A percentile compares a stretch with the other conserved stretches of the same genome.
phyloP scores from a whole-genome alignment of 2,329 filamentous ascomycete species.

The Elsinoe perseae region DNA sequence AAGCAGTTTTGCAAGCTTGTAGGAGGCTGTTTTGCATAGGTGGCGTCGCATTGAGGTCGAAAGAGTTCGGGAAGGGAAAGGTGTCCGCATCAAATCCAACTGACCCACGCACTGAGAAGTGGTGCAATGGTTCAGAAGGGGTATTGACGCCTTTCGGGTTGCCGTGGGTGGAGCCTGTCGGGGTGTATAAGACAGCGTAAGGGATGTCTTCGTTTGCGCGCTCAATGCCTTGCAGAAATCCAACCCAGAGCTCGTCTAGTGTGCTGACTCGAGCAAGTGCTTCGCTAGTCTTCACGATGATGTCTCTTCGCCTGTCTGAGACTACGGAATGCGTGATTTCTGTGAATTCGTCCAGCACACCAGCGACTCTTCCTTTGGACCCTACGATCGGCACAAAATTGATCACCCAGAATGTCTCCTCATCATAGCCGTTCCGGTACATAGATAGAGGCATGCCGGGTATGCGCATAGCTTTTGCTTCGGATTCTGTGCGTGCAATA shows the following conservation, averaged over 20 bases:
- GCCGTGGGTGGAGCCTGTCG: slow-evolving; percentile 17
- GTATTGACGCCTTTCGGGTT: slow-evolving; percentile 12
- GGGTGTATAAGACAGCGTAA: slow-evolving; percentile 19
- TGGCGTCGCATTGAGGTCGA: slow-evolving; percentile 21
- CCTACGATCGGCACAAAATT: slow-evolving; percentile 25
- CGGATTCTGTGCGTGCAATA: slow-evolving; percentile 21
- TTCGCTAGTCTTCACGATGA: slow-evolving; percentile 15
- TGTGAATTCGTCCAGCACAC: slow-evolving; percentile 17
- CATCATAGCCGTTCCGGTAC: slow-evolving; percentile 23
- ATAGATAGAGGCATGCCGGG: slow-evolving; percentile 22
- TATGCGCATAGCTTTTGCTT: slow-evolving; percentile 21
- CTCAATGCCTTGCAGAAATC: slow-evolving; percentile 16
- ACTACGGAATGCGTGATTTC: slow-evolving; percentile 17
- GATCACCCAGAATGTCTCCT: slow-evolving; percentile 28
- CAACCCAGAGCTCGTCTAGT: slow-evolving; percentile 17
- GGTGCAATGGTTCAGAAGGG: slow-evolving; percentile 6
- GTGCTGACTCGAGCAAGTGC: not conserved
- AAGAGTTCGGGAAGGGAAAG: slow-evolving; percentile 22
- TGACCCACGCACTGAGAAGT: slow-evolving; percentile 23
- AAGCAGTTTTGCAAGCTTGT: slow-evolving; percentile 17
- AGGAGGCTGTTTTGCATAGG: slow-evolving; percentile 12
- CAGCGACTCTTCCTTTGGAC: slow-evolving; percentile 15
- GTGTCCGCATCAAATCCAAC: slow-evolving; percentile 24
- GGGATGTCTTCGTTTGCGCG: slow-evolving; percentile 16
- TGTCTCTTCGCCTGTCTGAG: slow-evolving; percentile 15